Conservation (phyloP, 495 filamentous ascomycete genomes). For the Lophiotrema nucula region DNA sequence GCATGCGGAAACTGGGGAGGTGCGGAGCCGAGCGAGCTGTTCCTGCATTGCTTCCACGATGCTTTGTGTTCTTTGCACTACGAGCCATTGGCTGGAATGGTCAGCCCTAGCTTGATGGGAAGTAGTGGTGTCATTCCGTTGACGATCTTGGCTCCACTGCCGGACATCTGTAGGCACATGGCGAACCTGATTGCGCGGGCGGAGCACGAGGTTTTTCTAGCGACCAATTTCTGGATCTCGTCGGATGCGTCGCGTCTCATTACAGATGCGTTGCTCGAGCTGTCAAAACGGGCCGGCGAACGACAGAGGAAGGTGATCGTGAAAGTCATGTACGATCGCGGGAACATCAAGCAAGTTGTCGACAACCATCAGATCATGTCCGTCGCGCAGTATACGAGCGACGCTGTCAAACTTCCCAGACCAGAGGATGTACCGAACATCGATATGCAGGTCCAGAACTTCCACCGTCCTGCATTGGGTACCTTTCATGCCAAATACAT, state of each 20-base stretch:
- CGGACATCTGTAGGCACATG: slow-evolving; percentile 71
- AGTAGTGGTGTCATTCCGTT: slow-evolving; percentile 64
- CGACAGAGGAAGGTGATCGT: slow-evolving; percentile 60
- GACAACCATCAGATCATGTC: slow-evolving; percentile 62
- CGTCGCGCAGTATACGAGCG: slow-evolving; percentile 56
- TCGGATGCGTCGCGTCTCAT: slow-evolving; percentile 65
- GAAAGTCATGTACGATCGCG: slow-evolving; percentile 75
- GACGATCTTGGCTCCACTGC: slow-evolving; percentile 66
- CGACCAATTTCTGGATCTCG: slow-evolving; percentile 73
- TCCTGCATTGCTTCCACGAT: slow-evolving; percentile 67
- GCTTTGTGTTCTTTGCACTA: slow-evolving; percentile 60
- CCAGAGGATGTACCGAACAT: slow-evolving; percentile 65
- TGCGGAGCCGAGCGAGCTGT: slow-evolving; percentile 62
- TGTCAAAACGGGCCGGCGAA: slow-evolving; percentile 62
- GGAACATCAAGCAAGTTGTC: slow-evolving; percentile 60
- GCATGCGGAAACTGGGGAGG: slow-evolving; percentile 69
- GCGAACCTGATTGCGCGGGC: slow-evolving; percentile 73
- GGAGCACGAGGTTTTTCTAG: slow-evolving; percentile 68
- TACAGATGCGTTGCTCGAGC: slow-evolving; percentile 65
- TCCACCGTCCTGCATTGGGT: slow-evolving; percentile 67
- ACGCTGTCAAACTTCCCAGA: slow-evolving; percentile 58
- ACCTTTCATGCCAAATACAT: slow-evolving; percentile 79
- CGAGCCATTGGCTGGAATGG: slow-evolving; percentile 55
- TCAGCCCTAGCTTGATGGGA: slow-evolving; percentile 70
- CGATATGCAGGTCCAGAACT: slow-evolving; percentile 72